Evolutionary conservation across 352 stramenopile species (phyloP).

Genomic region (Thalassiosira exigua): DNA sequence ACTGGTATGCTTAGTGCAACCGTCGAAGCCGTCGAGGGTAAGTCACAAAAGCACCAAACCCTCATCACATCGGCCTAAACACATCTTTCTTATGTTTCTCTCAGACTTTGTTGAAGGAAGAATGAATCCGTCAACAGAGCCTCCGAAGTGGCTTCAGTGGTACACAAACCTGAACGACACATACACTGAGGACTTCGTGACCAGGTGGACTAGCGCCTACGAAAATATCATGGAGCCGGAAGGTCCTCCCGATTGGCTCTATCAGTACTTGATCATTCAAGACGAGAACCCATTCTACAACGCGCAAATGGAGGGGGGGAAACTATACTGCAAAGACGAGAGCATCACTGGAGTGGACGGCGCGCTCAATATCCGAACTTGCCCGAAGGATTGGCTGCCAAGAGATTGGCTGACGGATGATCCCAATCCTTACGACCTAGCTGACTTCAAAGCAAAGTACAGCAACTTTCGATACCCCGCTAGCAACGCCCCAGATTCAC

Average conservation of each 20-base stretch:
- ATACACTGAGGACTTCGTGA: not conserved
- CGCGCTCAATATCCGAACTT: not conserved
- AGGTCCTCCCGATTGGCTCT: not conserved
- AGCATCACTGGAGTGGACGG: not conserved
- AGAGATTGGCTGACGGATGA: not conserved
- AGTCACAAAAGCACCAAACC: not conserved
- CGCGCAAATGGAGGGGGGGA: not conserved
- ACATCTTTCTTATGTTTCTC: no score
- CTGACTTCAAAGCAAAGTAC: not conserved
- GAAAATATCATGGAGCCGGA: not conserved
- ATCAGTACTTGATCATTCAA: not conserved
- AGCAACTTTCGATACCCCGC: not conserved
- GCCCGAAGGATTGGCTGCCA: not conserved
- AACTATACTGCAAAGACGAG: not conserved
- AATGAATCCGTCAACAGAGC: not conserved
- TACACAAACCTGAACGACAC: conserved; percentile 1
- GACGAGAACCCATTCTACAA: not conserved
- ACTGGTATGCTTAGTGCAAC: not conserved
- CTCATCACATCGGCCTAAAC: no score
- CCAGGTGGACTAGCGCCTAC: not conserved
- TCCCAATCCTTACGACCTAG: not conserved
- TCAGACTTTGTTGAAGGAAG: not conserved
- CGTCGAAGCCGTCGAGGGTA: not conserved
- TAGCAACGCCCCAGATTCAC: not conserved
- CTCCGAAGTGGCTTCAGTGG: not conserved